Conservation (phyloP, 495 filamentous ascomycete genomes). For the Peziza echinospora region DNA sequence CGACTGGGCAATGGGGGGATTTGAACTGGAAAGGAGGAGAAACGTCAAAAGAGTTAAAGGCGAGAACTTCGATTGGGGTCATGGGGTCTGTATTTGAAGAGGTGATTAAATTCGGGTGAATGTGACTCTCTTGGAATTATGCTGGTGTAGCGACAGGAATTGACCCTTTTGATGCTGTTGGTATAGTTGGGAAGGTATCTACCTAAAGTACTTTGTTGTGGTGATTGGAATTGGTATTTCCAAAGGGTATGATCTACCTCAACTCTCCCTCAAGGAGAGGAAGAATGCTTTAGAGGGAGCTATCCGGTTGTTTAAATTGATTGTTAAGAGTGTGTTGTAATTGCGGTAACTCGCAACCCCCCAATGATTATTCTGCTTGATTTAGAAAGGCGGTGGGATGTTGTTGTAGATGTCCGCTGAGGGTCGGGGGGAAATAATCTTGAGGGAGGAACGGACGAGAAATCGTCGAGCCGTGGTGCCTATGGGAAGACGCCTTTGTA, state of each 20-base stretch:
- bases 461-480: conserved; percentile 18
- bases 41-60: conserved; percentile 8
- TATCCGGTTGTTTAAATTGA: conserved; percentile 21
- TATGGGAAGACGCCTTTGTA: neutral
- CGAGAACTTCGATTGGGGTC: no score
- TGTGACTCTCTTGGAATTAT: no score
- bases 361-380: no score
- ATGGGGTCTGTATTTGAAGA: no score
- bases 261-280: conserved; percentile 20
- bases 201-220: neutral
- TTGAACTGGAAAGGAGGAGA: conserved; percentile 9
- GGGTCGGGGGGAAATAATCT: conserved; percentile 17
- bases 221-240: conserved; percentile 7
- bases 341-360: no score
- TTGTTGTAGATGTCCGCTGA: conserved; percentile 18
- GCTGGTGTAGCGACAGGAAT: no score
- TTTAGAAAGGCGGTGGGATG: conserved; percentile 15
- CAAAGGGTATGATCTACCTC: conserved; percentile 16
- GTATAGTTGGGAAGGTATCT: neutral
- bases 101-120: no score
- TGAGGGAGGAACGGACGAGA: conserved; percentile 15
- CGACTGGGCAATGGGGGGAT: conserved; percentile 13
- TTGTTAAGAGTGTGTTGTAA: no score
- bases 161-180: neutral
- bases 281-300: conserved; percentile 21